These are phyloP conservation scores for Paraurostyla sp. DNA, from an alignment of 73 alveolate species.

Conservation along the genomic window DNA sequence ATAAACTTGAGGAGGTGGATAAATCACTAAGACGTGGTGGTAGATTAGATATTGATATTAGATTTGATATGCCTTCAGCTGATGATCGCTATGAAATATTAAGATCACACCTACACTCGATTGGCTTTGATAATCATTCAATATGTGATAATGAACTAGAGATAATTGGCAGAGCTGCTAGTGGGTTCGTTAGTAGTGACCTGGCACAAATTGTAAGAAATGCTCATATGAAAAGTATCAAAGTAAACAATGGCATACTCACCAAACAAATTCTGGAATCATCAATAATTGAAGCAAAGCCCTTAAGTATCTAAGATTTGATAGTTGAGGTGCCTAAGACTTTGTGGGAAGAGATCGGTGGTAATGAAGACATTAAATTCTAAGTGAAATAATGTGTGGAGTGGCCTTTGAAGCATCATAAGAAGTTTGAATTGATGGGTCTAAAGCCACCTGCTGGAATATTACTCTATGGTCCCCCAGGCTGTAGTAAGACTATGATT, in stretches of 20 bases:
- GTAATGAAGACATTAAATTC: constrained; percentile 94
- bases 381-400: constrained; percentile 97
- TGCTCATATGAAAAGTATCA: constrained; percentile 57
- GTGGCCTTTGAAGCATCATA: constrained; percentile 99
- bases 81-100: constrained; percentile 76
- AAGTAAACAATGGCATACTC: constrained; percentile 46
- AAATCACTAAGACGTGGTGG: constrained; percentile 87
- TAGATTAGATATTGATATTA: constrained; percentile 84
- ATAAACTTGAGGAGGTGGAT: constrained; percentile 73
- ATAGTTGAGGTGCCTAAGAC: constrained; percentile 97
- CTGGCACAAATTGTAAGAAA: constrained; percentile 67
- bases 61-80: constrained; percentile 66
- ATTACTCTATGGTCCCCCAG: constrained; percentile 99
- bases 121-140: background rate
- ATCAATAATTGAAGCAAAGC: constrained; percentile 87
- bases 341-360: constrained; percentile 98
- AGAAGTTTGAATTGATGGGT: constrained; percentile 96
- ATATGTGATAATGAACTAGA: constrained; percentile 60
- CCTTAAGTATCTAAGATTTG: constrained; percentile 93
- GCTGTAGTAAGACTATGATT: constrained; percentile 99
- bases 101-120: constrained; percentile 53
- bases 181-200: constrained; percentile 82
- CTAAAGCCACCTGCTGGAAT: constrained; percentile 98
- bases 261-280: constrained; percentile 73
- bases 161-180: constrained; percentile 66